Evolutionary conservation across 2,329 filamentous ascomycete species (phyloP), one percentile per base, ranked within the genome.

Genomic region (Xylaria sp.): DNA sequence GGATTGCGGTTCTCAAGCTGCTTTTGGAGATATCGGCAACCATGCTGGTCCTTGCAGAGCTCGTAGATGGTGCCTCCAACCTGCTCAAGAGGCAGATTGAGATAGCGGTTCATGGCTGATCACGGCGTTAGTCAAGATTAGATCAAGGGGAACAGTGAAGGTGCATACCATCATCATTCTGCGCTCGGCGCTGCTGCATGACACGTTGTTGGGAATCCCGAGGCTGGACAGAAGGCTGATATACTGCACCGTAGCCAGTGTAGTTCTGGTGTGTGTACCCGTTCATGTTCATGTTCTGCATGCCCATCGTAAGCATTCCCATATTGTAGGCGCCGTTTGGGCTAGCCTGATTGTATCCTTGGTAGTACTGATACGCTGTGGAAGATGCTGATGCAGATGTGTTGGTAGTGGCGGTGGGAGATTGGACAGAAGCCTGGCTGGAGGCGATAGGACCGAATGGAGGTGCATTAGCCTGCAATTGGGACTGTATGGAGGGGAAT

Each of bases 31-130:
- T 96, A 99, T 68, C 96, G 92, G 78, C 96, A 99, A 68, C 96
- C 96, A 81, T 99, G 94, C 83, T 99, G 96, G 78, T 99, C 96
- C 83, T 98, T 98, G 87, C 95, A 98, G 44, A 98, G 85, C 60
- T 90, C 87, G 80, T 97, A 97, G 76, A 99, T 93, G 76, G 94
- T 91, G 58, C 94, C 93, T 44, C 87, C 86, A 76, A 96, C 91
- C 41, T 91, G 88, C 78, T 97, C 93, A 25, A 98, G 85, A 15
- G 93, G 89, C 77, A 93, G 88, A 78, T 96, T 95, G 74, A 92
- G 89, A 82, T 93, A 98, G 69, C 94, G 92, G 76, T 91, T 92
- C 84, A 92, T 92, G 74, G 84, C 88, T 90, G 18, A 18, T 41
- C 25, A 37, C 52, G 23, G 39, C 3, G 54, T 75, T 56, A 70